Percentiles rank a stretch among this genome's conserved stretches.
Evolutionary conservation across 1,284 basidiomycete species (phyloP).

Genomic region (Cystobasidium pallidum): DNA sequence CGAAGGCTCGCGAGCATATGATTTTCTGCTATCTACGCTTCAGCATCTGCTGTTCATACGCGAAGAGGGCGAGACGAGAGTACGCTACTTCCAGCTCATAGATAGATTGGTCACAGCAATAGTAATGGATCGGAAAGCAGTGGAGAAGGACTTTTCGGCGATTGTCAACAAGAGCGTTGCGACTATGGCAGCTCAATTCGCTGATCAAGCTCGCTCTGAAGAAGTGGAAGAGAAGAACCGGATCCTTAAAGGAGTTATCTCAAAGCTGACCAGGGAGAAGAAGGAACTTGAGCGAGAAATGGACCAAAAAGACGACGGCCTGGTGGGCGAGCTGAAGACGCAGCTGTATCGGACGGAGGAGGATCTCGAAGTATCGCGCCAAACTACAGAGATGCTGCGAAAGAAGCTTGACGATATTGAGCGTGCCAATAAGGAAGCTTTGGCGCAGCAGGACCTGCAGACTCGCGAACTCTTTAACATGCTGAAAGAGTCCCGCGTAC

Average conservation of each 20-base stretch:
- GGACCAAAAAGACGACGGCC: slow-evolving; percentile 75
- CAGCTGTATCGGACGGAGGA: slow-evolving; percentile 76
- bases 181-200: slow-evolving; percentile 84
- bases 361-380: slow-evolving; percentile 75
- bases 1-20: slow-evolving; percentile 74
- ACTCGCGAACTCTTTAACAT: slow-evolving; percentile 92
- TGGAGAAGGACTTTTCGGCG: slow-evolving; percentile 73
- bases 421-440: slow-evolving; percentile 79
- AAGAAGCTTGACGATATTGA: slow-evolving; percentile 77
- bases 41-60: slow-evolving; percentile 89
- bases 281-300: slow-evolving; percentile 74
- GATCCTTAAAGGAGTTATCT: slow-evolving; percentile 67
- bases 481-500: slow-evolving; percentile 78
- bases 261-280: slow-evolving; percentile 64
- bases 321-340: slow-evolving; percentile 78
- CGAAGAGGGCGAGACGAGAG: slow-evolving; percentile 79
- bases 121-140: slow-evolving; percentile 78
- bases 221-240: slow-evolving; percentile 76
- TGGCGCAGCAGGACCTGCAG: slow-evolving; percentile 84
- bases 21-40: slow-evolving; percentile 88
- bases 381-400: slow-evolving; percentile 65
- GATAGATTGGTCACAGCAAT: slow-evolving; percentile 91
- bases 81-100: slow-evolving; percentile 88
- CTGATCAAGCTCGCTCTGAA: slow-evolving; percentile 84
- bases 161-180: slow-evolving; percentile 88